Percentiles rank a stretch among this genome's conserved stretches.
phyloP scores from a whole-genome alignment of 768 basidiomycete genomes.

The Rhizopogon salebrosus region DNA sequence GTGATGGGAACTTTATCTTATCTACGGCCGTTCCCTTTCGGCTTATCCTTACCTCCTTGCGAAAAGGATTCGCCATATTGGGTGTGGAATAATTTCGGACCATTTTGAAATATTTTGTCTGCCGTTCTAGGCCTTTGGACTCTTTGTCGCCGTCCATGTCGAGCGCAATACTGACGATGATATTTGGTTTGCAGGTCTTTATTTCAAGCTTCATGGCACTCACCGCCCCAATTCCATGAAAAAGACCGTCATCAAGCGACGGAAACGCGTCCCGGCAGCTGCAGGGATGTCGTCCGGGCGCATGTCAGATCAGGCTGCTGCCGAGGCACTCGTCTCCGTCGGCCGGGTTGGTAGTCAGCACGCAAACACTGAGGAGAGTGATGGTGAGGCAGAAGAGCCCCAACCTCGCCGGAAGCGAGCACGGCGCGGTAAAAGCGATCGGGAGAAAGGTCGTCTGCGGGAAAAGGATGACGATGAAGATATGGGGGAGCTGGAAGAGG shows the following conservation, averaged over 20 bases:
- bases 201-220: conserved; percentile 96
- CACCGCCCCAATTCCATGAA: conserved; percentile 99
- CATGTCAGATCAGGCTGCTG: conserved; percentile 83
- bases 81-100: conserved; percentile 10
- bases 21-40: conserved; percentile 14
- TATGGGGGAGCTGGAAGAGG: conserved; percentile 40
- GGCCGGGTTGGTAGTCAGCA: conserved; percentile 45
- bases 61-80: conserved; percentile 17
- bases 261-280: conserved; percentile 95
- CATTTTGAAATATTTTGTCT: neutral
- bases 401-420: conserved; percentile 59
- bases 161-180: conserved; percentile 11
- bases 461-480: conserved; percentile 42
- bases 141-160: conserved; percentile 4
- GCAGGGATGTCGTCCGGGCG: conserved; percentile 39
- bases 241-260: conserved; percentile 96
- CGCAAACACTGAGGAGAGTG: conserved; percentile 37
- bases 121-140: neutral
- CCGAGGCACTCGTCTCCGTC: conserved; percentile 83
- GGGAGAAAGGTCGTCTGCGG: conserved; percentile 31
- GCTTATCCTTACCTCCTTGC: conserved; percentile 23
- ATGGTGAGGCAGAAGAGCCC: conserved; percentile 34
- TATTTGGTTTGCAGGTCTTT: conserved; percentile 65
- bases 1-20: conserved; percentile 14
- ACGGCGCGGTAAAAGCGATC: conserved; percentile 33